A percentile compares a stretch with the other conserved stretches of the same genome.
These are phyloP conservation scores for Ophiocordyceps unilateralis DNA, from an alignment of 2,329 filamentous ascomycete species.

Conservation along the genomic window DNA sequence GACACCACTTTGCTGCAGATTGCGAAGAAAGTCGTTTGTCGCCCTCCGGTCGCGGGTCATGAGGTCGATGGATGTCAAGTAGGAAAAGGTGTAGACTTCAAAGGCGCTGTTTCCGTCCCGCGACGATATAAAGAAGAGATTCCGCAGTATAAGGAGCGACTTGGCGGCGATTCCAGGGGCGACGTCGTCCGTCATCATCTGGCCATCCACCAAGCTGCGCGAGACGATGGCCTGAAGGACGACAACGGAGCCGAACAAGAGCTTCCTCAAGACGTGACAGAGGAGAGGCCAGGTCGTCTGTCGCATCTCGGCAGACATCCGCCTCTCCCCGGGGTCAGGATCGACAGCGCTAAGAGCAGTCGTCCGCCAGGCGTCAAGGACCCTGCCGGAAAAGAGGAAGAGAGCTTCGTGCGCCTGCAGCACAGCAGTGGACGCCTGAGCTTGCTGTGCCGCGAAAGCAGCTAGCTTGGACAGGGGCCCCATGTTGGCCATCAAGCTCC, in stretches of 20 bases:
- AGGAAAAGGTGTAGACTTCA: conserved; percentile 71
- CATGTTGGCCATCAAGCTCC: conserved; percentile 47
- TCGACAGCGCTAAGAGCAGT: conserved; percentile 62
- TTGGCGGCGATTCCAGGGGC: conserved; percentile 53
- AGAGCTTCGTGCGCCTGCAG: conserved; percentile 42
- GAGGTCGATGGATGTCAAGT: conserved; percentile 67
- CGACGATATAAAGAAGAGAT: conserved; percentile 67
- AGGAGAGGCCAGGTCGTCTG: conserved; percentile 51
- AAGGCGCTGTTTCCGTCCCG: conserved; percentile 57
- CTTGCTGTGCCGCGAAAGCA: conserved; percentile 44
- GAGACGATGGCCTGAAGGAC: conserved; percentile 58
- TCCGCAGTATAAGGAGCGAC: conserved; percentile 55
- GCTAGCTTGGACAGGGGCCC: conserved; percentile 50
- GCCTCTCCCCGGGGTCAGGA: conserved; percentile 42
- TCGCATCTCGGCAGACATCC: conserved; percentile 47
- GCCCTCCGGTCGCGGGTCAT: conserved; percentile 53
- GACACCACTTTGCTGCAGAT: conserved; percentile 27
- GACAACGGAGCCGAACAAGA: conserved; percentile 59
- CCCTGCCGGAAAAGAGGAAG: conserved; percentile 44
- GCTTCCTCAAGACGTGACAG: conserved; percentile 59
- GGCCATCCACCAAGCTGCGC: conserved; percentile 36
- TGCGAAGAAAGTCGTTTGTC: conserved; percentile 47
- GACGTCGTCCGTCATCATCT: conserved; percentile 21
- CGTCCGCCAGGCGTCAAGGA: conserved; percentile 57
- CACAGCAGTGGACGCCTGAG: conserved; percentile 23